Evolutionary conservation across 495 filamentous ascomycete species (phyloP).

Genomic region (Alectoria sarmentosa): DNA sequence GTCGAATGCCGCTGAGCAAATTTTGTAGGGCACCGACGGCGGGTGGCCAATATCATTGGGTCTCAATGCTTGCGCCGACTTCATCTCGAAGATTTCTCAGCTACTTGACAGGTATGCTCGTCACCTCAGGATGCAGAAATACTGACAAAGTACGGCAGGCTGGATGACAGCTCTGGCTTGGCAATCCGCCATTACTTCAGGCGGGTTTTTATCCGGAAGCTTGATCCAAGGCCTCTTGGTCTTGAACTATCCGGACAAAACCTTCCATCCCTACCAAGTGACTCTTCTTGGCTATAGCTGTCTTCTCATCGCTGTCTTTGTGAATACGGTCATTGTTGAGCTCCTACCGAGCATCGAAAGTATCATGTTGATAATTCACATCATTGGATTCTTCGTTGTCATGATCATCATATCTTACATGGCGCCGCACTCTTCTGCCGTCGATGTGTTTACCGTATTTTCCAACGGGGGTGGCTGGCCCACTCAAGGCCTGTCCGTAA

Average conservation of each 20-base stretch:
- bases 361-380: slow-evolving; percentile 39
- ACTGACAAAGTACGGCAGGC: neutral
- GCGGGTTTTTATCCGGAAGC: too few species aligned
- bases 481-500: slow-evolving; percentile 37
- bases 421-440: slow-evolving; percentile 31
- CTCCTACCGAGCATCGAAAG: slow-evolving; percentile 39
- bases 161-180: slow-evolving; percentile 40
- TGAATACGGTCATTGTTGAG: slow-evolving; percentile 36
- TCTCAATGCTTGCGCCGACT: slow-evolving; percentile 31
- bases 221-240: too few species aligned
- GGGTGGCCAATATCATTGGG: too few species aligned
- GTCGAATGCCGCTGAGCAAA: slow-evolving; percentile 2
- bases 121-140: neutral
- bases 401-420: slow-evolving; percentile 42
- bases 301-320: slow-evolving; percentile 30
- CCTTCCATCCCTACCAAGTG: slow-evolving; percentile 30
- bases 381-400: slow-evolving; percentile 45
- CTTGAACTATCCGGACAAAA: too few species aligned
- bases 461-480: slow-evolving; percentile 40
- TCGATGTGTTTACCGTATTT: slow-evolving; percentile 41
- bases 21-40: slow-evolving; percentile 39
- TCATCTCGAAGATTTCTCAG: slow-evolving; percentile 35
- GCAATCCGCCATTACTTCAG: slow-evolving; percentile 9
- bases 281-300: slow-evolving; percentile 38
- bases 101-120: slow-evolving; percentile 33